phyloP scores from a whole-genome alignment of 495 filamentous ascomycete species.

The Rusavskia elegans region DNA sequence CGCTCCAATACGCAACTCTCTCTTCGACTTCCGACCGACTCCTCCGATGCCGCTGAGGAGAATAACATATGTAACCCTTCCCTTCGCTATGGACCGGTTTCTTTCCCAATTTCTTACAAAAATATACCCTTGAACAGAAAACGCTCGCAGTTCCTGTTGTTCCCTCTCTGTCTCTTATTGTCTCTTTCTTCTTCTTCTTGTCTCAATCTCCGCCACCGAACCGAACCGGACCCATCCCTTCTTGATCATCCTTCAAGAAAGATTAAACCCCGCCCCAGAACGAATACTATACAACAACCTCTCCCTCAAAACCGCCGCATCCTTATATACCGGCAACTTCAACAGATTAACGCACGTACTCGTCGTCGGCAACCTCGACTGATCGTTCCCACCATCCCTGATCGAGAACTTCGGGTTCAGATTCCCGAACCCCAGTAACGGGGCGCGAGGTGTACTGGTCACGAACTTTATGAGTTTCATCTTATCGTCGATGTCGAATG shows the following conservation, averaged over 20 bases:
- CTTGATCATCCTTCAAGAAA: constrained; percentile 37
- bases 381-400: constrained; percentile 65
- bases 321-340: constrained; percentile 75
- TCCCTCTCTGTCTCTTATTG: too few species aligned
- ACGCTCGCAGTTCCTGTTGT: too few species aligned
- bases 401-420: constrained; percentile 82
- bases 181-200: too few species aligned
- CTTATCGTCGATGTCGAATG: constrained; percentile 55
- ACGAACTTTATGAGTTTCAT: constrained; percentile 89
- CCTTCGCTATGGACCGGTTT: too few species aligned
- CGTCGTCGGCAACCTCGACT: constrained; percentile 67
- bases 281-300: constrained; percentile 86
- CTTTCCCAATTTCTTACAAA: too few species aligned
- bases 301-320: constrained; percentile 42
- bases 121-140: too few species aligned
- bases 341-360: constrained; percentile 95
- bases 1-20: too few species aligned
- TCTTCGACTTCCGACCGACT: too few species aligned
- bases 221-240: not conserved
- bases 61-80: too few species aligned
- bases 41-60: too few species aligned
- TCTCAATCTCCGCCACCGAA: not conserved
- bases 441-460: constrained; percentile 83
- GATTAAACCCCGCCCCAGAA: constrained; percentile 87
- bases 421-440: constrained; percentile 75